Evolutionary conservation across 257 asterid genomes (phyloP).

Genomic region (Nicotiana tabacum): DNA sequence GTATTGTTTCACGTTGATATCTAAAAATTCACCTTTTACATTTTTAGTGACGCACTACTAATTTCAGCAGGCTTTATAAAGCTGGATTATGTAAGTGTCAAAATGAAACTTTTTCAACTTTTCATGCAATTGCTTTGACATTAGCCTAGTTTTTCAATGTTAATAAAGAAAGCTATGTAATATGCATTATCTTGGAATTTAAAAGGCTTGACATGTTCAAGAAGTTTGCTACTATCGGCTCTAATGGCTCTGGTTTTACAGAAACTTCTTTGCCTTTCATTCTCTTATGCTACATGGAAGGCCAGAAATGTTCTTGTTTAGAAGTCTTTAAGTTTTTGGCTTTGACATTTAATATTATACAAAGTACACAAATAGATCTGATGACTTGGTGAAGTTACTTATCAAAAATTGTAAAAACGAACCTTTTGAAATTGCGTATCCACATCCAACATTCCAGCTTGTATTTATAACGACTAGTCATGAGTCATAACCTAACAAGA

Average conservation of each 20-base stretch:
- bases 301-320: neutral
- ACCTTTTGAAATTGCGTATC: too few relatives aligned
- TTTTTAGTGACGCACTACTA: too few relatives aligned
- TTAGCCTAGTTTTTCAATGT: neutral
- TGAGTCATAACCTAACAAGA: too few relatives aligned
- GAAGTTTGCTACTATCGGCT: too few relatives aligned
- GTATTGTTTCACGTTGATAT: neutral
- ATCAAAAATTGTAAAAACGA: neutral
- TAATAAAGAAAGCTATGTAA: too few relatives aligned
- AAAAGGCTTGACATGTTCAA: too few relatives aligned
- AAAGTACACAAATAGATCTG: neutral
- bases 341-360: neutral
- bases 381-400: neutral
- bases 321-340: neutral
- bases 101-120: neutral
- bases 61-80: neutral
- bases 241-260: too few relatives aligned
- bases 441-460: neutral
- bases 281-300: neutral
- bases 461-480: too few relatives aligned
- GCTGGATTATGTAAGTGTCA: neutral
- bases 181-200: too few relatives aligned
- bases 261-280: too few relatives aligned
- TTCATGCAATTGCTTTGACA: neutral
- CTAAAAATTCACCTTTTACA: too few relatives aligned